Base-by-base conservation (phyloP, 306 rosid species). In the Castanea mollissima region DNA sequence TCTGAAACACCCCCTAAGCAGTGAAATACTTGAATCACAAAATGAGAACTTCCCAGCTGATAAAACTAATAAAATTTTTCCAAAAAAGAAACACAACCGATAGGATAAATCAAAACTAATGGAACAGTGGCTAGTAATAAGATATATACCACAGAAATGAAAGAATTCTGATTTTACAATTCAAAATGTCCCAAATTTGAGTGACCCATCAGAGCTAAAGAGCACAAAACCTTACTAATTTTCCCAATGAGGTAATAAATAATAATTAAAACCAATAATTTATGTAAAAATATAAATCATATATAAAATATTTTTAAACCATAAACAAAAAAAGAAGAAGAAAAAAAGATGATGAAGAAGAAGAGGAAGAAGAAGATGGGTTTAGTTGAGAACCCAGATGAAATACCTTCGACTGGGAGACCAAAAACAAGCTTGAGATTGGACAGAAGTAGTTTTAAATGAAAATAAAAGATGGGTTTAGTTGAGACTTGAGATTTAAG, bases 371-470 rank as follows among this genome's bases (percentile, higher is more conserved):
- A 29, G 11, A 38, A 31, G 60, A n/a, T n/a, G n/a, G n/a, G n/a
- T n/a, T n/a, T n/a, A n/a, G n/a, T n/a, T n/a, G n/a, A n/a, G n/a
- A n/a, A n/a, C 85, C 79, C 85, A 84, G 83, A 82, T 74, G 75
- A 84, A 78, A 77, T 88, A 90, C 92, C 93, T 83, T 86, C 73
- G 87, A 89, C 88, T 34, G 78, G 57, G 62, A 83, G 85, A 87
- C 75, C 78, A 60, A 80, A 65, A 78, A 64, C 78, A 69, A 69
- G 70, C 83, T 54, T 29, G 12, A 86, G 44, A 80, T 52, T 67
- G 80, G 80, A 76, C 44, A 19, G 75, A 77, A 62, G 52, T 78
- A 70, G 76, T 77, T 72, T 57, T 72, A 74, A 82, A 73, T 57
- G 87, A 76, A 79, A 73, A 79, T 76, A 55, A 85, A 77, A 58